phyloP scores from a whole-genome alignment of 225 moss, liverwort and hornwort genomes.

The Physcomitrellopsis africana region DNA sequence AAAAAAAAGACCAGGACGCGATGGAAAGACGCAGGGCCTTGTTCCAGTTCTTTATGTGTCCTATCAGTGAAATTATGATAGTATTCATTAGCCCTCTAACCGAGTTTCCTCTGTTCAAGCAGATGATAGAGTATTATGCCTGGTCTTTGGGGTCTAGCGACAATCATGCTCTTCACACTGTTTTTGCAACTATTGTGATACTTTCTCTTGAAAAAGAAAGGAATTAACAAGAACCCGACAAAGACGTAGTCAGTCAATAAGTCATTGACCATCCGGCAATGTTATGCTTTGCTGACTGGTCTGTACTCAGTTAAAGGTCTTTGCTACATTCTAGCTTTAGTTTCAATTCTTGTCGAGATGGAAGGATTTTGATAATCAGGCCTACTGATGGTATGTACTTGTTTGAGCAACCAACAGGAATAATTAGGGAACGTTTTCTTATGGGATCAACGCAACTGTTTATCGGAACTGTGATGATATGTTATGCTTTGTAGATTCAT shows the following conservation, averaged over 20 bases:
- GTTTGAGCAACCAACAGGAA: not conserved
- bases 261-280: not conserved
- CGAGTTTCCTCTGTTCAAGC: constrained; percentile 16
- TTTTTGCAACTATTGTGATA: constrained; percentile 17
- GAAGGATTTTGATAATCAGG: constrained; percentile 6
- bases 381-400: not conserved
- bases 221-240: not conserved
- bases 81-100: constrained; percentile 9
- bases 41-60: constrained; percentile 71
- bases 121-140: constrained; percentile 19
- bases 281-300: not conserved
- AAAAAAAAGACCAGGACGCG: constrained; percentile 62
- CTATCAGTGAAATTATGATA: constrained; percentile 29
- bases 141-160: constrained; percentile 9
- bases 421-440: not conserved
- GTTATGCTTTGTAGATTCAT: no score
- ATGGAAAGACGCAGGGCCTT: constrained; percentile 63
- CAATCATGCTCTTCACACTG: constrained; percentile 29
- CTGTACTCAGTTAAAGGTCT: constrained; percentile 11
- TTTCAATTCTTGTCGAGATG: constrained; percentile 14
- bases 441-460: not conserved
- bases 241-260: constrained; percentile 21
- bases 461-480: no score
- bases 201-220: constrained; percentile 13
- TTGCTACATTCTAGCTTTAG: constrained; percentile 8